Base-by-base conservation (phyloP, 2,329 filamentous ascomycete species). In the Monosporascus sp. region DNA sequence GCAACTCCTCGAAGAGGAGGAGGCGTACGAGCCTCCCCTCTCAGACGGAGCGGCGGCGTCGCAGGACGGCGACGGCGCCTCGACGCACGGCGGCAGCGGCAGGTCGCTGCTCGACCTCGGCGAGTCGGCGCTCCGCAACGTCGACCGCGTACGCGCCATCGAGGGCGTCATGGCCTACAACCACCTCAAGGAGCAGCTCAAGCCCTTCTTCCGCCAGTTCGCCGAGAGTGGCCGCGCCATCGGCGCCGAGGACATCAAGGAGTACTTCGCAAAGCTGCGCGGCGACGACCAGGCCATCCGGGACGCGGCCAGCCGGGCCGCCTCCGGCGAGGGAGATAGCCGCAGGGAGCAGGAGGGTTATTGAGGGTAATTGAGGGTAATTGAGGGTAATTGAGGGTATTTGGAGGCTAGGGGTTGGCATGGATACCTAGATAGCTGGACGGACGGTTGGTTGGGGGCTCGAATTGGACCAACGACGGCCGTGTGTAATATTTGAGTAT, bases 111-210 rank as follows among this genome's bases (percentile, higher is more conserved):
- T 95, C 36, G 92, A 97, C 49, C 89, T 91, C 19, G 94, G 94
- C 47, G 94, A 99, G 73, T 93, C 90, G 48, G 93, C 92, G 0
- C 80, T 99, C 27, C 91, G 86, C 68, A 95, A 91, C 64, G 86
- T 99, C 53, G 94, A 99, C 68, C 88, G 94, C 2, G 93, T 97
- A 7, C 82, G 87, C 16, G 94, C 94, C 5, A 96, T 99, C 52
- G 90, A 99, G 70, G 94, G 94, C 17, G 93, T 96, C 46, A 97
- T 97, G 91, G 93, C 92, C 0, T 99, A 97, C 73, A 97, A 97
- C 65, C 88, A 96, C 64, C 81, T 99, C 56, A 94, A 95, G 67
- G 92, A 97, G 66, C 92, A 93, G 68, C 84, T 99, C n/a, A 96
- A 93, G 76, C 86, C 87, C 0, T 97, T 99, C 69, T 84, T 99